Percentiles rank a stretch among this genome's conserved stretches.
Conservation (phyloP, 163 green algal genomes). For the Chloromonas sp. region DNA sequence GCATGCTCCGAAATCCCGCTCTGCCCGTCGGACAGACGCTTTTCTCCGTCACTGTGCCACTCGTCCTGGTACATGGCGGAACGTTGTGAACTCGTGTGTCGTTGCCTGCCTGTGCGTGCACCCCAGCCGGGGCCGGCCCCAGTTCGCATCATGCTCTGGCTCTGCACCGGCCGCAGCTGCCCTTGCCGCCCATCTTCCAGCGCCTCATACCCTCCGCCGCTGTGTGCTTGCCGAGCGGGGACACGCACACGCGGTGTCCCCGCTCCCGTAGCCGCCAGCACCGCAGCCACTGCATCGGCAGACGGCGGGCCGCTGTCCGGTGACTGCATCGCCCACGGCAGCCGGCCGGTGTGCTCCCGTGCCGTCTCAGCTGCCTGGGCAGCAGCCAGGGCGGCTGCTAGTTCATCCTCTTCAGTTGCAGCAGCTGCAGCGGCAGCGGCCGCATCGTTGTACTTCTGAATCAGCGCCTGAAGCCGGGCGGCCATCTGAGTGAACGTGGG, state of each 20-base stretch:
- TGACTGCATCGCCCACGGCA: not conserved
- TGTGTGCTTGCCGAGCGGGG: not conserved
- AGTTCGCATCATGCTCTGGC: not conserved
- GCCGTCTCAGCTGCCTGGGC: not conserved
- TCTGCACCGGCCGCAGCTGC: not conserved
- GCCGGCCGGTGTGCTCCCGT: not conserved
- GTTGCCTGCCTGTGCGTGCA: too few relatives aligned
- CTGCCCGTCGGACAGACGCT: too few relatives aligned
- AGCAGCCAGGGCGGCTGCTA: not conserved
- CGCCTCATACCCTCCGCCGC: too few relatives aligned
- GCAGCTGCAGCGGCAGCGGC: not conserved
- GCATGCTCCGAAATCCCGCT: not conserved
- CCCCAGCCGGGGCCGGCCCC: too few relatives aligned
- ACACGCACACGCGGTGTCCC: not conserved
- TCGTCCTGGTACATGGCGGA: too few relatives aligned
- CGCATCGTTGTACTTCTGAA: not conserved
- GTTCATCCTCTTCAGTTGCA: not conserved
- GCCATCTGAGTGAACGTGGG: constrained; percentile 12
- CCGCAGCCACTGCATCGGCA: not conserved
- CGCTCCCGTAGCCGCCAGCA: not conserved
- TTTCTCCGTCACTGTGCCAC: too few relatives aligned
- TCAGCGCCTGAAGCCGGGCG: not conserved
- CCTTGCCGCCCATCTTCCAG: not conserved
- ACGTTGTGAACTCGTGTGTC: too few relatives aligned
- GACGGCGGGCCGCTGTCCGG: too few relatives aligned